phyloP scores from a whole-genome alignment of 805 yeast genomes.

The Cyberlindnera mississippiensis region DNA sequence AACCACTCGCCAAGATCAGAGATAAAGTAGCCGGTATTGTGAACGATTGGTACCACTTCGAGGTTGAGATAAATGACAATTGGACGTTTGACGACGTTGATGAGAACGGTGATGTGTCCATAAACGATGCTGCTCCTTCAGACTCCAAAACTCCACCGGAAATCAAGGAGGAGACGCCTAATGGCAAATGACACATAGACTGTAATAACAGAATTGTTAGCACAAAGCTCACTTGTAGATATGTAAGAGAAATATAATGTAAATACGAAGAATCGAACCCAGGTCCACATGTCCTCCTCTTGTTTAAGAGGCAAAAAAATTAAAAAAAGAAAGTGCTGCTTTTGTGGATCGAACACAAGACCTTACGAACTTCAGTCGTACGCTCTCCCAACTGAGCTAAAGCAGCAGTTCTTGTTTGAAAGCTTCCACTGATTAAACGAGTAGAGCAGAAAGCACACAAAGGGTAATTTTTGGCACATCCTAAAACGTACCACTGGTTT shows the following conservation, averaged over 20 bases:
- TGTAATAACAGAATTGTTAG: no score
- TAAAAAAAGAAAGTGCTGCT: slow-evolving; percentile 37
- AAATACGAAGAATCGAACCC: neutral
- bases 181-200: no score
- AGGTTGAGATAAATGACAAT: slow-evolving; percentile 28
- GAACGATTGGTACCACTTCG: slow-evolving; percentile 25
- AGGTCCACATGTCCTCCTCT: no score
- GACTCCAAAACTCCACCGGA: neutral
- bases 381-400: slow-evolving; percentile 35
- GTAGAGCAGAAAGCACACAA: no score
- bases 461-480: no score
- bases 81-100: slow-evolving; percentile 23
- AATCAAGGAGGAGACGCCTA: neutral
- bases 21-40: slow-evolving; percentile 17
- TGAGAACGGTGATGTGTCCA: slow-evolving; percentile 16
- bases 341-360: slow-evolving; percentile 82
- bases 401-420: slow-evolving; percentile 2
- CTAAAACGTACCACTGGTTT: no score
- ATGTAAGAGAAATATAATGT: no score
- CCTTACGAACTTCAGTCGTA: slow-evolving; percentile 57
- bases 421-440: neutral
- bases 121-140: slow-evolving; percentile 1
- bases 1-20: slow-evolving; percentile 18
- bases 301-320: neutral
- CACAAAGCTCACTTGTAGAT: no score